These are phyloP conservation scores for Adansonia madagascariensis DNA, from an alignment of 441 rosid species.

Conservation along the genomic window DNA sequence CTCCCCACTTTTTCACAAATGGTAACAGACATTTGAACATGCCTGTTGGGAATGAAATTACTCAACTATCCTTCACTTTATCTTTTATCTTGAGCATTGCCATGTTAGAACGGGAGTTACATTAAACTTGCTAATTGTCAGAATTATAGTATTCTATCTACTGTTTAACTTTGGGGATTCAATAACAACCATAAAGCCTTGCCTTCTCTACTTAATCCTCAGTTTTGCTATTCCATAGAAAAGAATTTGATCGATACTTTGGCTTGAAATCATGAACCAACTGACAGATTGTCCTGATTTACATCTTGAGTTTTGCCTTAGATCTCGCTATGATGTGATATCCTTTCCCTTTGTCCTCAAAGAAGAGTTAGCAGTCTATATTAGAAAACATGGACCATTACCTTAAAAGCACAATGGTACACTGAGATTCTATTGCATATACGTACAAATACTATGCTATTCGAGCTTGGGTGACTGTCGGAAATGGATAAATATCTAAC, in stretches of 20 bases:
- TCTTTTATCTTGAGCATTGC: neutral
- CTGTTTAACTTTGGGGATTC: neutral
- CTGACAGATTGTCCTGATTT: neutral
- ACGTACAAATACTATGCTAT: neutral
- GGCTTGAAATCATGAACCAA: neutral
- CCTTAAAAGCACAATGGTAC: neutral
- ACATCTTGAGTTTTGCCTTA: neutral
- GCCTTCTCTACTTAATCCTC: neutral
- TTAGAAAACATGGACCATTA: constrained; percentile 17
- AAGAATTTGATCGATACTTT: neutral
- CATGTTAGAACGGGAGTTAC: neutral
- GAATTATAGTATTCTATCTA: neutral
- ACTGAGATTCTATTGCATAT: neutral
- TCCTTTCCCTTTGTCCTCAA: constrained; percentile 7
- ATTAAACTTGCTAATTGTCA: neutral
- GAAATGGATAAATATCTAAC: too few species aligned
- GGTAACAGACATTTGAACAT: constrained; percentile 43
- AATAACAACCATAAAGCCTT: neutral
- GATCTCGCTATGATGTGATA: neutral
- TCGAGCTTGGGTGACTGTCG: too few species aligned
- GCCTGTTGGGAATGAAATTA: constrained; percentile 46
- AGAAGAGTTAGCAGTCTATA: neutral
- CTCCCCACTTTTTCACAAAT: constrained; percentile 30
- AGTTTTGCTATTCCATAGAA: neutral
- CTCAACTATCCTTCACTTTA: constrained; percentile 28